Percentiles rank a stretch among this genome's conserved stretches.
phyloP scores from a whole-genome alignment of 192 early-diverging fungal species.

The Umbelopsis sp. region DNA sequence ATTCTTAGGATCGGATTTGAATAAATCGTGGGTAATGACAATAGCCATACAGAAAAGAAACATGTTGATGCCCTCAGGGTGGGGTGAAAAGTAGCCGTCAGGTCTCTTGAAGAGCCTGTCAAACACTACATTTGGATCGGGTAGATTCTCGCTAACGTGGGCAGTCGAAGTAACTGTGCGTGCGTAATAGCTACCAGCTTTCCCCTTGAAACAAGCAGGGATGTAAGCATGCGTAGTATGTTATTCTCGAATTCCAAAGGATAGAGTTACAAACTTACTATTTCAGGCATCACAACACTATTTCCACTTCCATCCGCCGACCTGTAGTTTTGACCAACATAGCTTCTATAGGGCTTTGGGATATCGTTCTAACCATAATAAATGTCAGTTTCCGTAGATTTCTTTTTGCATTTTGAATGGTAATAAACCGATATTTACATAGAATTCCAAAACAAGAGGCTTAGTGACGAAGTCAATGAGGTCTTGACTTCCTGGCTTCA shows the following conservation, averaged over 20 bases:
- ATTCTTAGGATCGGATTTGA: slow-evolving; percentile 35
- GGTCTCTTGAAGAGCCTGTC: slow-evolving; percentile 22
- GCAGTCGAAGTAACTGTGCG: slow-evolving; percentile 16
- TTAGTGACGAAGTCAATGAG: not conserved
- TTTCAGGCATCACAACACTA: slow-evolving; percentile 17
- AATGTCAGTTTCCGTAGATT: not conserved
- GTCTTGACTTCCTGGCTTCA: slow-evolving; percentile 11
- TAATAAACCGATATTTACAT: slow-evolving; percentile 11
- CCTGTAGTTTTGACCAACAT: slow-evolving; percentile 20
- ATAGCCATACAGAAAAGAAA: slow-evolving; percentile 43
- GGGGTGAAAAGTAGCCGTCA: slow-evolving; percentile 16
- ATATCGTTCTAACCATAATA: slow-evolving; percentile 16
- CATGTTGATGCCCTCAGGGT: slow-evolving; percentile 41
- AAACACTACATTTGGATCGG: slow-evolving; percentile 11
- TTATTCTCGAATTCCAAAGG: too few relatives aligned
- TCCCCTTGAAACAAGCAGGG: slow-evolving; percentile 6
- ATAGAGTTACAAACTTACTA: slow-evolving; percentile 3
- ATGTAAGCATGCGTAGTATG: not conserved
- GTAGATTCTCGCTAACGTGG: slow-evolving; percentile 10
- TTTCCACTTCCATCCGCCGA: slow-evolving; percentile 26
- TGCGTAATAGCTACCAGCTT: slow-evolving; percentile 16
- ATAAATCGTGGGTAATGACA: slow-evolving; percentile 50
- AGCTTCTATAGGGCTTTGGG: slow-evolving; percentile 24
- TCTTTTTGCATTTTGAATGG: not conserved
- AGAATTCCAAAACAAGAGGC: slow-evolving; percentile 11